Base-by-base conservation (phyloP, 2,329 filamentous ascomycete genomes). In the Pseudogymnoascus sp. region DNA sequence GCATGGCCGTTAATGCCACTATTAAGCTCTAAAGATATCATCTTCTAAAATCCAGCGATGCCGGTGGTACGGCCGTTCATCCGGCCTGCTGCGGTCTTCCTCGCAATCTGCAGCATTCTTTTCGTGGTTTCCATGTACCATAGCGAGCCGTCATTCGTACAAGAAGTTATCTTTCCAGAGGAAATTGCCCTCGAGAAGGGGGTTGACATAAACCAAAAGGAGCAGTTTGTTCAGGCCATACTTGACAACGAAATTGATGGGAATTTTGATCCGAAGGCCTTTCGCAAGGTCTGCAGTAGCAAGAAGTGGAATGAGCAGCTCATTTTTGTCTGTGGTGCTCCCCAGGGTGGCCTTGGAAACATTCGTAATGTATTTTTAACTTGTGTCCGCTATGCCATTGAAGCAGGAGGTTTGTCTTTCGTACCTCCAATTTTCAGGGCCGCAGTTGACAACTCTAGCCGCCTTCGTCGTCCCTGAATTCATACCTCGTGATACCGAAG, bases 371-470 rank as follows among this genome's bases (percentile, higher is more conserved):
- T 74, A 15, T 69, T 77, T 35, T 68, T 80, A 59, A 75, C 74
- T 61, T 80, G 78, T 67, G 68, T 80, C 17, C 73, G 77, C 41
- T 74, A 77, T 60, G 77, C 76, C 11, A 78, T 80, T 31, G 76
- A 79, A 70, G 75, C 77, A 41, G 78, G 78, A 60, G 78, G 78
- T 73, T 63, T 66, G 66, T 74, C 68, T 9, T 29, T 66, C 1
- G 65, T 65, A 5, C 61, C 61, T 17, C 64, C 67, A 10, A 54
- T 21, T 21, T 40, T 15, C 15, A 40, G 10, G 39, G 39, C 15
- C 15, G 39, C 39, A 40, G 39, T 9, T 40, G 15, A 40, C 39
- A 40, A 40, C 39, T 40, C 9, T 21, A 40, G 39, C 39, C 8
- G 39, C 39, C 59, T 62, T 78, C 36, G 68, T 78, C 60, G 65